Conservation (phyloP, 2,329 filamentous ascomycete species). For the Venturia nashicola region DNA sequence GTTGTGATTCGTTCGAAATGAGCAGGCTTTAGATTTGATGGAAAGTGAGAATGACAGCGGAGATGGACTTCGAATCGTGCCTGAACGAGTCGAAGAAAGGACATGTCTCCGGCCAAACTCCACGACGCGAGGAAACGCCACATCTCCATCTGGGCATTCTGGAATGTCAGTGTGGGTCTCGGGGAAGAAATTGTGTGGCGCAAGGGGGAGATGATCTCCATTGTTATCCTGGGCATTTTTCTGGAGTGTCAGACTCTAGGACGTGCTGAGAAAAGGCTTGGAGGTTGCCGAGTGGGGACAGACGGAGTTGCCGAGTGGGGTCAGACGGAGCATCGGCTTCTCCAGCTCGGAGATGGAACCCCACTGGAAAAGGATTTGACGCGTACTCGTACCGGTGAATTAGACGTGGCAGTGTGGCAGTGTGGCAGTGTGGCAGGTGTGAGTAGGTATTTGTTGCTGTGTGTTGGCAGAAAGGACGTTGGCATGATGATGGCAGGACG, state of each 20-base stretch:
- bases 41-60: no score
- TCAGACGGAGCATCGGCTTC: neutral
- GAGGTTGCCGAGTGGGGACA: neutral
- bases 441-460: no score
- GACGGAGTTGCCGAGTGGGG: neutral
- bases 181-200: neutral
- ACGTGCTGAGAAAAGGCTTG: neutral
- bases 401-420: neutral
- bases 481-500: neutral
- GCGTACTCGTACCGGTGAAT: neutral
- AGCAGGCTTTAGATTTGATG: neutral
- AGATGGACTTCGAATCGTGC: neutral
- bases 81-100: neutral
- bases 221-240: no score
- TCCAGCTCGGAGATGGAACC: neutral
- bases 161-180: no score
- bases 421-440: neutral
- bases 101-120: neutral
- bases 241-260: neutral
- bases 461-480: neutral
- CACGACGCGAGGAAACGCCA: no score
- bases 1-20: neutral
- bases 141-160: no score
- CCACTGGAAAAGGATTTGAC: neutral
- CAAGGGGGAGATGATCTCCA: neutral